Conservation (phyloP, 2,329 filamentous ascomycete genomes). For the Scopulariopsis brevicaulis region DNA sequence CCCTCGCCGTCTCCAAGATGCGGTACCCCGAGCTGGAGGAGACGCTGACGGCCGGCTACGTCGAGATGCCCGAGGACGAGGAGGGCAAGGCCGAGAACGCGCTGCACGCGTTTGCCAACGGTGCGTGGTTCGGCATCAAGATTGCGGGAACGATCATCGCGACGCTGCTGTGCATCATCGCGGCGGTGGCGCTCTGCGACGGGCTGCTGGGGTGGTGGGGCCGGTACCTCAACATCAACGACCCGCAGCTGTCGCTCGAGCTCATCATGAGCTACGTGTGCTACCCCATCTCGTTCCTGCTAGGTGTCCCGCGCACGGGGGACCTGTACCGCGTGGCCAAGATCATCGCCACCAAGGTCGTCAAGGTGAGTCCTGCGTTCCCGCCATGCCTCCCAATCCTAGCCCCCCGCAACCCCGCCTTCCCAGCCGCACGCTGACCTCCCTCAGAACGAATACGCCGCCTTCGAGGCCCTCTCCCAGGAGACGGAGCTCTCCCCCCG, state of each 20-base stretch:
- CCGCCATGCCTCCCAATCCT: not conserved
- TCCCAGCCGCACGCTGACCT: not conserved
- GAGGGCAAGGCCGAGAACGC: slow-evolving; percentile 68
- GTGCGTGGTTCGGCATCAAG: slow-evolving; percentile 77
- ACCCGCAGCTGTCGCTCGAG: slow-evolving; percentile 52
- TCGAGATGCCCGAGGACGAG: slow-evolving; percentile 70
- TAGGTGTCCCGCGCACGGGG: slow-evolving; percentile 59
- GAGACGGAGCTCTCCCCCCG: slow-evolving; percentile 46
- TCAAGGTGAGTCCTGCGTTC: slow-evolving; percentile 33
- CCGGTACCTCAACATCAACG: slow-evolving; percentile 60
- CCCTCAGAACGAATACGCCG: slow-evolving; percentile 65
- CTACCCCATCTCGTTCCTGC: slow-evolving; percentile 69
- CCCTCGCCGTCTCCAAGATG: slow-evolving; percentile 78
- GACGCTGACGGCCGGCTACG: slow-evolving; percentile 67
- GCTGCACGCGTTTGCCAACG: slow-evolving; percentile 76
- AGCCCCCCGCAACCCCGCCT: not conserved
- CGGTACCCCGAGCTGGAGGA: slow-evolving; percentile 84
- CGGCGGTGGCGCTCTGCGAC: slow-evolving; percentile 62
- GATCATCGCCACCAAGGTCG: slow-evolving; percentile 64
- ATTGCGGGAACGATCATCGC: slow-evolving; percentile 74
- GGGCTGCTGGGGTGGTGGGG: slow-evolving; percentile 79
- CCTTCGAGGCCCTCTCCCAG: slow-evolving; percentile 53
- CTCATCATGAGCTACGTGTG: slow-evolving; percentile 67
- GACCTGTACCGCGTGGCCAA: slow-evolving; percentile 69
- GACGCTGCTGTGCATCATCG: slow-evolving; percentile 75